Evolutionary conservation across 164 flowering plant species (phyloP).

Genomic region (Akebia trifoliata): DNA sequence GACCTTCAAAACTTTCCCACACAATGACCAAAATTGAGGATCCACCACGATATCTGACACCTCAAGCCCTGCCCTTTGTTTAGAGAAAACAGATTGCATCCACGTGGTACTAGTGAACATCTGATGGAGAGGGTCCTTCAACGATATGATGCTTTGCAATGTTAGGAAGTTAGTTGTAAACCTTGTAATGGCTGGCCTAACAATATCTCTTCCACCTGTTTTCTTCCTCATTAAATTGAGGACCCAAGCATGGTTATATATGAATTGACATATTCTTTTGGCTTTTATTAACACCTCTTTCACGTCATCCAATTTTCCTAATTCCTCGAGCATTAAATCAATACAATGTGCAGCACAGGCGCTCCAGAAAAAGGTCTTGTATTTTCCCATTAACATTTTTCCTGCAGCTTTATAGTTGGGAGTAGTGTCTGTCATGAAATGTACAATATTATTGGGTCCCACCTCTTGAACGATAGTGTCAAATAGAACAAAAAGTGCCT

Average conservation of each 20-base stretch:
- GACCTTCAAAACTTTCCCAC: constrained; percentile 22
- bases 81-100: constrained; percentile 31
- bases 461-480: constrained; percentile 43
- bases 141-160: constrained; percentile 25
- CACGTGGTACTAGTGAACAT: constrained; percentile 36
- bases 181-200: constrained; percentile 33
- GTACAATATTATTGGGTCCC: constrained; percentile 41
- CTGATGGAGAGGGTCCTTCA: constrained; percentile 29
- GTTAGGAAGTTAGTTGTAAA: constrained; percentile 34
- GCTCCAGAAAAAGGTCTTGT: constrained; percentile 36
- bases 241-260: constrained; percentile 33
- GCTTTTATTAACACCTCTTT: constrained; percentile 27
- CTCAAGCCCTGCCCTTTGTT: constrained; percentile 26
- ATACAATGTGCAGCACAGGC: constrained; percentile 47
- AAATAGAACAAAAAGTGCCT: constrained; percentile 28
- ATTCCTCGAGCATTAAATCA: constrained; percentile 41
- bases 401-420: constrained; percentile 33
- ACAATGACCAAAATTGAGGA: constrained; percentile 31
- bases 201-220: constrained; percentile 36
- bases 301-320: constrained; percentile 26
- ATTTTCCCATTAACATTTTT: constrained; percentile 23
- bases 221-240: constrained; percentile 35
- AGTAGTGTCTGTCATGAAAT: constrained; percentile 39
- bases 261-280: constrained; percentile 27
- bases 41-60: constrained; percentile 28